phyloP scores from a whole-genome alignment of 306 rosid species.

The Ormosia emarginata region DNA sequence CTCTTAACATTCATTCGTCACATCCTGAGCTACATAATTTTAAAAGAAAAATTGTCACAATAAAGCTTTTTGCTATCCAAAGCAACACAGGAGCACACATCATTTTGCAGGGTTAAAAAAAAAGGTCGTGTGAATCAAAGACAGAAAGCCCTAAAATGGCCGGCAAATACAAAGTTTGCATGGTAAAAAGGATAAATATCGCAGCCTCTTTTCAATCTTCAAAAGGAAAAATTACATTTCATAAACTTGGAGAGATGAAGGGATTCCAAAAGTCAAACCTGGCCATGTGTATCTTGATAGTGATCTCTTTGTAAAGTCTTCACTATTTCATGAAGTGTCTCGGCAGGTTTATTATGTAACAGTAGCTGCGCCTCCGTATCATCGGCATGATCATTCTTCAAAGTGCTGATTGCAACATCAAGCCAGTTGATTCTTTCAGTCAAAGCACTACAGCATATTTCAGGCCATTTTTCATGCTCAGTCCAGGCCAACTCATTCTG shows the following conservation, averaged over 20 bases:
- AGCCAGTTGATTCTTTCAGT: conserved; percentile 48
- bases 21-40: neutral
- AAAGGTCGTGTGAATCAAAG: neutral
- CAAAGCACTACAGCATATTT: conserved; percentile 46
- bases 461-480: conserved; percentile 51
- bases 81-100: neutral
- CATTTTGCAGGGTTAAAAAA: neutral
- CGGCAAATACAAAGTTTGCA: neutral
- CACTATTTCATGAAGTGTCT: conserved; percentile 49
- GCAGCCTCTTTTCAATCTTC: neutral
- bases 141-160: neutral
- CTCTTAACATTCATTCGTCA: neutral
- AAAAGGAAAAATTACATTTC: neutral
- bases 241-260: neutral
- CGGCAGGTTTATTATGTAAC: conserved; percentile 42
- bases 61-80: neutral
- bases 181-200: neutral
- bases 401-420: conserved; percentile 34
- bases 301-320: conserved; percentile 35
- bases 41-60: neutral
- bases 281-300: conserved; percentile 36
- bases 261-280: conserved; percentile 45
- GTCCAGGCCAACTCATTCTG: conserved; percentile 44
- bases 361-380: conserved; percentile 34
- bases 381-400: conserved; percentile 33